Percentiles rank a stretch among this genome's conserved stretches.
Evolutionary conservation across 1,284 basidiomycete genomes (phyloP).

Genomic region (Cerrena zonata): DNA sequence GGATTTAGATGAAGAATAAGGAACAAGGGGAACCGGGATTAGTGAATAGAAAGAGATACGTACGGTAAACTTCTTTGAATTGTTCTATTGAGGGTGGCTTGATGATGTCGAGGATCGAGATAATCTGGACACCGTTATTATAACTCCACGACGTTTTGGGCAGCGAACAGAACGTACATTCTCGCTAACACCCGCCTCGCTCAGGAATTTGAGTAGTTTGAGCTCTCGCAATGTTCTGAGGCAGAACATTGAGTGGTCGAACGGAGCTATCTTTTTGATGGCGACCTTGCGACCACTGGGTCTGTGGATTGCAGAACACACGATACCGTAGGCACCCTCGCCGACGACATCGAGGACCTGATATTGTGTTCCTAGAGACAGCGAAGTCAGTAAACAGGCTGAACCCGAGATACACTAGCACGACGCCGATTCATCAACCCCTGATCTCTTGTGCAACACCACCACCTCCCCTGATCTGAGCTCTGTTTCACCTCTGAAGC

Average conservation of each 20-base stretch:
- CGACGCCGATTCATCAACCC: no score
- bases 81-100: constrained; percentile 82
- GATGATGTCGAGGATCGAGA: constrained; percentile 92
- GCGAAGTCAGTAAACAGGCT: no score
- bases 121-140: constrained; percentile 92
- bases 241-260: constrained; percentile 86
- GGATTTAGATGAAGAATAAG: no score
- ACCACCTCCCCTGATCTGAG: no score
- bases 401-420: no score
- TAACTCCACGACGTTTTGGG: no score
- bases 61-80: constrained; percentile 85
- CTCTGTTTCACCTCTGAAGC: no score
- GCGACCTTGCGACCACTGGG: constrained; percentile 41
- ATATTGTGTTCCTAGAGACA: constrained; percentile 51
- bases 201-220: constrained; percentile 54
- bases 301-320: constrained; percentile 39
- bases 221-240: constrained; percentile 81
- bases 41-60: background rate
- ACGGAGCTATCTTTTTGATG: constrained; percentile 79
- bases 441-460: no score
- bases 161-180: constrained; percentile 3
- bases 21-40: no score
- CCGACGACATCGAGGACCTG: constrained; percentile 76
- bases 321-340: constrained; percentile 78
- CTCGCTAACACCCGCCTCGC: constrained; percentile 6